Base-by-base conservation (phyloP, 2,329 filamentous ascomycete genomes). In the Remersonia thermophila region DNA sequence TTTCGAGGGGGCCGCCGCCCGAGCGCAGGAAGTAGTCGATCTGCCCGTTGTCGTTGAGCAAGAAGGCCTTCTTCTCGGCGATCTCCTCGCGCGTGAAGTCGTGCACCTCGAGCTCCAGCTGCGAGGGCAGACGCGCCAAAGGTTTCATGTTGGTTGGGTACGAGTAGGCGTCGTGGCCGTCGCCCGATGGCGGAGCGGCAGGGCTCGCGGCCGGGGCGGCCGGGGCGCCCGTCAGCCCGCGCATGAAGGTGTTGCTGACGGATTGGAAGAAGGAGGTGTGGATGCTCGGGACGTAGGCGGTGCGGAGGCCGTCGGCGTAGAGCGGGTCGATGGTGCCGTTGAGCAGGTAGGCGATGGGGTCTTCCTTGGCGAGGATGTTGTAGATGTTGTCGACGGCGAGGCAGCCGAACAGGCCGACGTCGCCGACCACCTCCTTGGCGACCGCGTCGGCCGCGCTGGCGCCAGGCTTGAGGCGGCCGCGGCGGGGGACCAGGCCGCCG, bases 31-130 rank as follows among this genome's bases (percentile, higher is more conserved):
- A 93, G 58, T 77, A 98, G 55, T 98, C 91, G 28, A 98, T 79
- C 59, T 98, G 91, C 0, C 87, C 89, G 47, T 96, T 96, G 50
- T 98, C 91, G 48, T 98, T 98, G 3, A 98, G 71, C 7, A 94
- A 57, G 42, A 77, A 80, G 45, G 87, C 86, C 48, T 89, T 80
- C 55, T 80, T 85, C 62, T 96, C 91, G 0, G 87, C 89, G 36
- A 93, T 73, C 51, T 95, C 87, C 56, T 96, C 89, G 3, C 84
- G 73, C 0, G 82, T 82, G 54, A 98, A 98, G 55, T 98, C 83
- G 53, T 96, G 91, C 0, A 89, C 89, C 53, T 96, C 89, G 35
- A 98, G 70, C 56, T 98, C 91, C n/a, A 96, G 63, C 48, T 76
- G 75, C 12, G 69, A 79, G 1, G 69, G 71, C 27, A 75, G 61